phyloP scores from a whole-genome alignment of 306 rosid genomes.

The Corylus heterophylla region DNA sequence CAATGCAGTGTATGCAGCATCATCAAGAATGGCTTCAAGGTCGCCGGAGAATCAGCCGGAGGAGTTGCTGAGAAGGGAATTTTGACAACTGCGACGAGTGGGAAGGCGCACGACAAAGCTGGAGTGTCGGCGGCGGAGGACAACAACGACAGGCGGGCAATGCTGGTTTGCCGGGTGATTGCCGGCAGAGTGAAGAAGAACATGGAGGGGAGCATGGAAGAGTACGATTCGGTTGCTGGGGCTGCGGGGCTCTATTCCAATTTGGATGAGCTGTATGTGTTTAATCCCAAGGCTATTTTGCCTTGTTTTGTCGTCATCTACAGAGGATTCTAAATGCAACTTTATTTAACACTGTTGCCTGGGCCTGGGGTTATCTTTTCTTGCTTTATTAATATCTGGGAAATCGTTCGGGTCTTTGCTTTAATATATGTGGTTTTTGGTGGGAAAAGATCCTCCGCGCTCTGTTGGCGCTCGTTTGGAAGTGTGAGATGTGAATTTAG shows the following conservation, averaged over 20 bases:
- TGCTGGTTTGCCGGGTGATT: slow-evolving; percentile 96
- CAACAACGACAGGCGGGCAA: slow-evolving; percentile 58
- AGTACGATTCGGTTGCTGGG: slow-evolving; percentile 76
- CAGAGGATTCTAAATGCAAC: slow-evolving; percentile 55
- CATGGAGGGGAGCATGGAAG: slow-evolving; percentile 63
- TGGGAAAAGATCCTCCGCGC: neutral
- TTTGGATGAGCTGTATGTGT: slow-evolving; percentile 87
- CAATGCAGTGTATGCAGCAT: slow-evolving; percentile 73
- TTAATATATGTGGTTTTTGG: slow-evolving; percentile 1
- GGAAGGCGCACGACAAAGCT: slow-evolving; percentile 82
- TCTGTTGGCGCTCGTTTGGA: neutral
- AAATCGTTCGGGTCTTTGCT: neutral
- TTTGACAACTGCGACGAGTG: slow-evolving; percentile 87
- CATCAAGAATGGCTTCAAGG: slow-evolving; percentile 70
- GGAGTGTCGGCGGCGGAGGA: slow-evolving; percentile 25
- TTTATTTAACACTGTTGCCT: neutral
- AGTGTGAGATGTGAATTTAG: neutral
- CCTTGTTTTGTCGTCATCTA: slow-evolving; percentile 98
- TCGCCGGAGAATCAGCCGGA: slow-evolving; percentile 29
- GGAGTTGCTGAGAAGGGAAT: slow-evolving; percentile 46
- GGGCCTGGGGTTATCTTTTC: slow-evolving; percentile 11
- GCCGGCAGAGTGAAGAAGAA: slow-evolving; percentile 97
- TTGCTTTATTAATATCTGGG: neutral
- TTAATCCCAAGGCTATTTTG: slow-evolving; percentile 76
- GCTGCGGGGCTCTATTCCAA: slow-evolving; percentile 79